Percentiles rank a stretch among this genome's conserved stretches.
Evolutionary conservation across 129 eudicot genomes (phyloP).

Genomic region (Flaveria sonorensis): DNA sequence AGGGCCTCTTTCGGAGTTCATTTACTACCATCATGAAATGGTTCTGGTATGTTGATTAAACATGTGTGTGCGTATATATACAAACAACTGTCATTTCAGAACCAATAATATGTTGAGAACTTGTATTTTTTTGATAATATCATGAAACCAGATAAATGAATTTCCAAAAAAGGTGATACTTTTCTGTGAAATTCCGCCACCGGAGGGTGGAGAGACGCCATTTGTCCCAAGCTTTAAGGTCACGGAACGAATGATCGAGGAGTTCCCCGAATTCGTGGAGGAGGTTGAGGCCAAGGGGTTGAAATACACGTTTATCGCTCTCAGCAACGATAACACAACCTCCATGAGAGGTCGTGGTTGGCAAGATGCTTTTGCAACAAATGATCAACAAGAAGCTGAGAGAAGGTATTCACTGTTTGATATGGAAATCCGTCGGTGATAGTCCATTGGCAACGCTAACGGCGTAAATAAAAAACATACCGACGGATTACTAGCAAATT

Average conservation of each 20-base stretch:
- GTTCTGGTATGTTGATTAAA: conserved; percentile 51
- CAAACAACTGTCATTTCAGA: too few relatives aligned
- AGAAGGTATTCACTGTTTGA: conserved; percentile 38
- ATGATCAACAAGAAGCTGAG: conserved; percentile 64
- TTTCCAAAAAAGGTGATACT: conserved; percentile 66
- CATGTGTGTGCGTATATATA: too few relatives aligned
- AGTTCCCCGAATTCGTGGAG: conserved; percentile 72
- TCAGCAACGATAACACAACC: conserved; percentile 47
- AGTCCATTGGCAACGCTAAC: too few relatives aligned
- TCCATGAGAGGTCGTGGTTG: conserved; percentile 85
- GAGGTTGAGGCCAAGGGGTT: conserved; percentile 61
- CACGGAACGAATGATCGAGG: conserved; percentile 66
- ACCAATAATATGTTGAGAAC: too few relatives aligned
- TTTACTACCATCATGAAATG: conserved; percentile 87
- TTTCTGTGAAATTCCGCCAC: conserved; percentile 70
- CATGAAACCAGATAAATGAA: conserved; percentile 50
- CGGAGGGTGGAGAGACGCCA: conserved; percentile 82
- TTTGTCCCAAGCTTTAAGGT: conserved; percentile 77
- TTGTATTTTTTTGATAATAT: too few relatives aligned
- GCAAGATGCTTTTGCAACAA: conserved; percentile 66
- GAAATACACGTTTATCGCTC: conserved; percentile 70
- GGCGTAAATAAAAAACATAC: too few relatives aligned
- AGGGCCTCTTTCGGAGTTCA: conserved; percentile 75
- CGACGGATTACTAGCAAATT: too few relatives aligned
- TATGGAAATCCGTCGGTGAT: too few relatives aligned